Conservation (phyloP, 78 protist genomes). For the Tieghemostelium lacteum region DNA sequence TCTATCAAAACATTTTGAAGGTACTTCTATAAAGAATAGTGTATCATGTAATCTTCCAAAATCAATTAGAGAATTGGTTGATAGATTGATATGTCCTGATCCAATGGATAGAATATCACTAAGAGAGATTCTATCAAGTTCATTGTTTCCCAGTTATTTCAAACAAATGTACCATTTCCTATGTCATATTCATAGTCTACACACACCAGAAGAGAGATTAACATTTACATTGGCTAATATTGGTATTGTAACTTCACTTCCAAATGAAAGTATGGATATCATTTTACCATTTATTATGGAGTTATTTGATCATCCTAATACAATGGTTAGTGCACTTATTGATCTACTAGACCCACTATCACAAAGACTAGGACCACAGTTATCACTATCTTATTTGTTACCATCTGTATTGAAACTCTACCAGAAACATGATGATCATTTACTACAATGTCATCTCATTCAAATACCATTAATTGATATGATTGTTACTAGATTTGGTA, state of each 20-base stretch:
- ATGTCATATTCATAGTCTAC: constrained; percentile 37
- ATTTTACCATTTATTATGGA: constrained; percentile 60
- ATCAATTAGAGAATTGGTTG: constrained; percentile 42
- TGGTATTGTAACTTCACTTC: constrained; percentile 62
- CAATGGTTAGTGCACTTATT: constrained; percentile 57
- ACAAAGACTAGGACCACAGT: constrained; percentile 47
- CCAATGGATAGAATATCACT: constrained; percentile 24
- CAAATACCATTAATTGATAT: constrained; percentile 73
- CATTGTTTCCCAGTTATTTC: constrained; percentile 63
- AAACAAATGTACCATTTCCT: constrained; percentile 77
- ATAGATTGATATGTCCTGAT: constrained; percentile 26
- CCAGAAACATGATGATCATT: constrained; percentile 68
- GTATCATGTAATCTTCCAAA: constrained; percentile 45
- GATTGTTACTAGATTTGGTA: constrained; percentile 69
- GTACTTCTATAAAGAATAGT: background rate
- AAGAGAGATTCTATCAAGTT: constrained; percentile 12
- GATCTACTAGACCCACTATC: constrained; percentile 64
- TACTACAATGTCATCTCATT: constrained; percentile 59
- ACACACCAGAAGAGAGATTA: constrained; percentile 47
- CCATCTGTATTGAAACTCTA: constrained; percentile 43
- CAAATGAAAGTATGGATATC: constrained; percentile 65
- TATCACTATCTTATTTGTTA: constrained; percentile 30
- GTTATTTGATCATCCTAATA: constrained; percentile 40
- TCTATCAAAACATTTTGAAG: constrained; percentile 10
- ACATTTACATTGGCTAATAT: constrained; percentile 68